A percentile compares a stretch with the other conserved stretches of the same genome.
These are phyloP conservation scores for Alternaria brassicicola DNA, from an alignment of 2,329 filamentous ascomycete genomes.

Conservation along the genomic window DNA sequence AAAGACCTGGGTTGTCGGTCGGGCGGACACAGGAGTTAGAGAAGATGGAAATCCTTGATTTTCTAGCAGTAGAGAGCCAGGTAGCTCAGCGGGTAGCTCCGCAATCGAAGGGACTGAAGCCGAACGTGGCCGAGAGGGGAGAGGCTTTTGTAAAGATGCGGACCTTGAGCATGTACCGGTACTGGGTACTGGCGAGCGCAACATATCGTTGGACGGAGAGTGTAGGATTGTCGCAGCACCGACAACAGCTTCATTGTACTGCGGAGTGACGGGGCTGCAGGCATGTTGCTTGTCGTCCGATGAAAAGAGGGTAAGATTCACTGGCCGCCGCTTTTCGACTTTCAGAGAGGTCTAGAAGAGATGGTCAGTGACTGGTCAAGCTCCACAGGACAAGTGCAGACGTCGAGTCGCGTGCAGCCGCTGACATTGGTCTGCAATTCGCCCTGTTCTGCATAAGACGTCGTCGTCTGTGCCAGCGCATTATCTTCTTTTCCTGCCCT, in stretches of 20 bases:
- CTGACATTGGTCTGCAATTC: constrained; percentile 24
- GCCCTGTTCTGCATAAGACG: constrained; percentile 40
- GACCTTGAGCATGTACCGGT: constrained; percentile 38
- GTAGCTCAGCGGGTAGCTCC: constrained; percentile 37
- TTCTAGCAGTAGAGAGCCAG: constrained; percentile 39
- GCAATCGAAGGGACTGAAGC: constrained; percentile 50
- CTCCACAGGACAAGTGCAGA: constrained; percentile 38
- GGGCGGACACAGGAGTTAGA: constrained; percentile 20
- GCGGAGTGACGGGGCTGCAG: constrained; percentile 33
- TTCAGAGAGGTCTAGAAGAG: constrained; percentile 30
- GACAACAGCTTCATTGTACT: constrained; percentile 37
- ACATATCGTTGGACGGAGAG: constrained; percentile 51
- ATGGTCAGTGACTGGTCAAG: constrained; percentile 41
- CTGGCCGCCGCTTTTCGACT: constrained; percentile 34
- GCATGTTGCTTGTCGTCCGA: constrained; percentile 28
- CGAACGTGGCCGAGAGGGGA: constrained; percentile 49
- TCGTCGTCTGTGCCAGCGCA: constrained; percentile 44
- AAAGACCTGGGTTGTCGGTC: constrained; percentile 16
- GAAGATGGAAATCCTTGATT: constrained; percentile 42
- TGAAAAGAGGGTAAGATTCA: constrained; percentile 39
- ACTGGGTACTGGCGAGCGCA: constrained; percentile 49
- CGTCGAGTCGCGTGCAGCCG: constrained; percentile 10
- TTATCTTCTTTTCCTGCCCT: constrained; percentile 6
- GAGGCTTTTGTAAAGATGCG: constrained; percentile 41
- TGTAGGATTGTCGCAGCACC: constrained; percentile 47